Base-by-base conservation (phyloP, 1,284 basidiomycete genomes). In the Hemileia vastatrix region DNA sequence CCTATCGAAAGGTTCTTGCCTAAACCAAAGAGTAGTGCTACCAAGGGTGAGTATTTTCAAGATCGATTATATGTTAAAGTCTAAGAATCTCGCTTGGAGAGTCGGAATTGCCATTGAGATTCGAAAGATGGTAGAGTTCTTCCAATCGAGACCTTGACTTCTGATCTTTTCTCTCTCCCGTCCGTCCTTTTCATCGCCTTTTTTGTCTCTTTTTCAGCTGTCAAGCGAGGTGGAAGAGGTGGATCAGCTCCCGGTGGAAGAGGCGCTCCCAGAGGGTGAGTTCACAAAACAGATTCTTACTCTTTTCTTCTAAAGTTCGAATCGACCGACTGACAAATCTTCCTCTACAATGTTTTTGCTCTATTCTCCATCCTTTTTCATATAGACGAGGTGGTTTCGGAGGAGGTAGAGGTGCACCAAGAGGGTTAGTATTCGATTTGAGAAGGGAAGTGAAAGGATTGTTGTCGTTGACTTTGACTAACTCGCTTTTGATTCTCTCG, bases 1-100 rank as follows among this genome's bases (percentile, higher is more conserved):
- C 95, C 95, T 6, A 86, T 98, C 66, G 95, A 99, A 70, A 81
- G 95, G 65, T 99, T 99, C 80, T 79, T 99, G 68, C 95, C 95
- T 3, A 98, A 94, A 80, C 94, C 95, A n/a, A n/a, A n/a, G n/a
- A n/a, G n/a, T n/a, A n/a, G n/a, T n/a, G n/a, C n/a, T n/a, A 57
- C 70, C 68, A 5, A 80, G 78, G 67, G 85, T 84, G 27, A 80
- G 81, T 77, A 85, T 86, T 86, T 72, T 64, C 81, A 56, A 44
- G 36, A 24, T 50, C 31, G 9, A 9, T 55, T 27, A 15, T 52
- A 8, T n/a, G 6, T 57, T 55, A n/a, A n/a, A n/a, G n/a, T n/a
- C n/a, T n/a, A n/a, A n/a, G n/a, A n/a, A n/a, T n/a, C n/a, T n/a
- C n/a, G n/a, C n/a, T n/a, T n/a, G n/a, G n/a, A n/a, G n/a, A n/a